A percentile compares a stretch with the other conserved stretches of the same genome.
These are phyloP conservation scores for Calonectria naviculata DNA, from an alignment of 2,329 filamentous ascomycete genomes.

Conservation along the genomic window DNA sequence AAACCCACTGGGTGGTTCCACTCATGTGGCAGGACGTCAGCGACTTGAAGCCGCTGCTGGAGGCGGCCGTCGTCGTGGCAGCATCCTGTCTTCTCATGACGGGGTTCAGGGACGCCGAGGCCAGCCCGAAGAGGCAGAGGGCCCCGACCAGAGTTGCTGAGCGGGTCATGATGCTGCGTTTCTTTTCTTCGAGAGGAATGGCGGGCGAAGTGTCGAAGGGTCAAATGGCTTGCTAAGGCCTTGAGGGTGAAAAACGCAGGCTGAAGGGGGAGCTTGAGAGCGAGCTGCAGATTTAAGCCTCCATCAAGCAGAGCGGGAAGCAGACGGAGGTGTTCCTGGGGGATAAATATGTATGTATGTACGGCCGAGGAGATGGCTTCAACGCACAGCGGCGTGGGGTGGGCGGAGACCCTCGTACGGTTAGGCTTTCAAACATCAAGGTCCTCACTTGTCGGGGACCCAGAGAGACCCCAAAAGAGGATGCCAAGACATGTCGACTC, in stretches of 20 bases:
- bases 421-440: constrained; percentile 19
- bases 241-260: not conserved
- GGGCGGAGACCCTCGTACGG: constrained; percentile 3
- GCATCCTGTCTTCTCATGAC: constrained; percentile 28
- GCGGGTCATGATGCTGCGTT: constrained; percentile 28
- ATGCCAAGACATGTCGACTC: constrained; percentile 10
- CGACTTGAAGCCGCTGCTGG: constrained; percentile 23
- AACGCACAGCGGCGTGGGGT: constrained; percentile 1
- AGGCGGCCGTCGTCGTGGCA: constrained; percentile 21
- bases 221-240: not conserved
- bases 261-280: not conserved
- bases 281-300: not conserved
- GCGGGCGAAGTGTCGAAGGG: not conserved
- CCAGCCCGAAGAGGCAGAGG: constrained; percentile 29
- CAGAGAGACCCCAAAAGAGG: too few relatives aligned
- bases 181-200: not conserved
- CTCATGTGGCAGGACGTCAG: constrained; percentile 37
- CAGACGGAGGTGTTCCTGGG: not conserved
- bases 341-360: constrained; percentile 4
- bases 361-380: not conserved
- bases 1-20: constrained; percentile 29
- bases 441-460: constrained; percentile 11
- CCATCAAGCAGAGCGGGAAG: not conserved
- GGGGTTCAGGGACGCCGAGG: constrained; percentile 33
- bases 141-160: constrained; percentile 18